Base-by-base conservation (phyloP, 148 eudicot genomes). In the Silene uniflora region DNA sequence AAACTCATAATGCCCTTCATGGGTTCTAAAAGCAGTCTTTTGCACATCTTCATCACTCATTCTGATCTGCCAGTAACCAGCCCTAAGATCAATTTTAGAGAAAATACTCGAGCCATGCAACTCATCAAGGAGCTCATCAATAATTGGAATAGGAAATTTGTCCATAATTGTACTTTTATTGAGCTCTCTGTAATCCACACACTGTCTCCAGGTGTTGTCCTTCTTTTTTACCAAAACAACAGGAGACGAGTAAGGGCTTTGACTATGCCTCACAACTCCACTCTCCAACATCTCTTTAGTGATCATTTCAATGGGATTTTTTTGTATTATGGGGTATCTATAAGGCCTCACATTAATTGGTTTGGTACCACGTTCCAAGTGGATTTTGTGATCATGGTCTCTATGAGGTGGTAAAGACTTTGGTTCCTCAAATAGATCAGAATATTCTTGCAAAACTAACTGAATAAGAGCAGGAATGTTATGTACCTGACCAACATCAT, bases 261-360 rank as follows among this genome's bases (percentile, higher is more conserved):
- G n/a, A 17, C 63, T 72, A 16, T 7, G 44, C 21, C 42, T 35
- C 0, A 72, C 61, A 0, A 72, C 14, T 0, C 75, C 75, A 14
- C 16, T 27, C 0, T 72, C 47, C 10, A 12, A 3, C 75, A 72
- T 55, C 42, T 72, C 64, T 7, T 24, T 18, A 24, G 61, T n/a
- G 2, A 72, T 8, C 23, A 13, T 29, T 25, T 72, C 75, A 17
- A 55, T 72, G 5, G 39, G 6, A 55, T 55, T 35, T 29, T 25
- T 72, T 8, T 72, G 75, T 0, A 52, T 55, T 5, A 25, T 9
- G 29, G 49, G 75, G 21, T 72, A 72, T 5, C 64, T 27, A 32
- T 72, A 72, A 16, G 64, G 75, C 16, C 64, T 72, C 0, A 23
- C 39, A 56, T 72, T 72, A 0, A 72, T 29, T 7, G 75, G 75